Base-by-base conservation (phyloP, 768 basidiomycete species). In the Boletus rubescentipes region DNA sequence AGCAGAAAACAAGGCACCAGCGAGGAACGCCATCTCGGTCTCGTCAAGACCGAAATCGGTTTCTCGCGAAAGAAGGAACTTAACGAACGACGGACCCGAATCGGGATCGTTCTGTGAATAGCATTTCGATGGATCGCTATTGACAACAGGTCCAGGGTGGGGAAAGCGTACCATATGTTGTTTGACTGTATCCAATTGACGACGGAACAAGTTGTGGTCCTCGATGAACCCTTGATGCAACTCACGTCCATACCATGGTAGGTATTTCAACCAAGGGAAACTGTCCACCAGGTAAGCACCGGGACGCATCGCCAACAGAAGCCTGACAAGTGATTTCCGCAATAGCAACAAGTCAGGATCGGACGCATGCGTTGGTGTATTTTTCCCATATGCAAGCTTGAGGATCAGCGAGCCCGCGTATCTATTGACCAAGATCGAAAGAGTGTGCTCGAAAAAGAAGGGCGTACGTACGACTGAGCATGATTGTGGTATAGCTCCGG, bases 221-320 rank as follows among this genome's bases (percentile, higher is more conserved):
- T 80, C 77, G 4, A 62, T 51, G 54, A 85, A 84, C 7, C 79
- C 81, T 1, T 71, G 71, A 49, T 75, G 74, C 8, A 87, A 70
- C 48, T 82, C 79, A 5, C 75, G 74, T 6, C 82, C 72, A 60
- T 85, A 84, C n/a, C 80, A 81, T 0, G 85, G 85, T n/a, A 86
- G 60, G 61, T 79, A 80, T 41, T 60, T 59, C 20, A 74, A 57
- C 39, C 67, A 58, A 4, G 74, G 72, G 15, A 67, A 64, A 5
- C 46, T 57, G 51, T 75, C 72, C n/a, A 74, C 70, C 18, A 67
- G 56, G 43, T 70, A 68, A n/a, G 64, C 59, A 0, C 72, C 72
- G 1, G 68, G 68, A 4, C 59, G 51, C n/a, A 75, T 42, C 1
- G 66, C 54, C 8, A 12, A 35, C 21, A 51, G 44, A 3, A 75